phyloP scores from a whole-genome alignment of 2,329 filamentous ascomycete species.

The Talaromyces pinophilus region DNA sequence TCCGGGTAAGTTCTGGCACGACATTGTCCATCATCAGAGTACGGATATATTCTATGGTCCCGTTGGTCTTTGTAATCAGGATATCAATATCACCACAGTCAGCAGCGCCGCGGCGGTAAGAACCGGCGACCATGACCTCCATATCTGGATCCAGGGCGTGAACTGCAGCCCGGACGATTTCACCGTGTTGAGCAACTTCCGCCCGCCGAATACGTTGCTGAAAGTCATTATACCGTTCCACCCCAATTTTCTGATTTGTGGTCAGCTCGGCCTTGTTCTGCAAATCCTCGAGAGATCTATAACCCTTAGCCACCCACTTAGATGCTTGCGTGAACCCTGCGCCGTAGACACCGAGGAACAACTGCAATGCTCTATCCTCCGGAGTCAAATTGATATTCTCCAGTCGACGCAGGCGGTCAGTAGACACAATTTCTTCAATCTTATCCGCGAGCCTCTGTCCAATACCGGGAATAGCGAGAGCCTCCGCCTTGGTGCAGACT shows the following conservation, averaged over 20 bases:
- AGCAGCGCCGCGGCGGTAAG: constrained; percentile 76
- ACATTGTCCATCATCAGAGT: constrained; percentile 64
- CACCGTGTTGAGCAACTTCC: constrained; percentile 72
- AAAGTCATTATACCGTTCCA: constrained; percentile 80
- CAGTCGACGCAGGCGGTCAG: constrained; percentile 68
- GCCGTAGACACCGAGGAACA: constrained; percentile 78
- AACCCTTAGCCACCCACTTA: constrained; percentile 74
- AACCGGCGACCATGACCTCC: constrained; percentile 75
- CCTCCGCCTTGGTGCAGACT: constrained; percentile 70
- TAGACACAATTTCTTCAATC: constrained; percentile 84
- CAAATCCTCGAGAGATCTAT: constrained; percentile 73
- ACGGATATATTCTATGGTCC: constrained; percentile 59
- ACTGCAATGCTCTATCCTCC: constrained; percentile 62
- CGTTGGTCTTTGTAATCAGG: constrained; percentile 71
- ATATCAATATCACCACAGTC: constrained; percentile 82
- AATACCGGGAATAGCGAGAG: constrained; percentile 66
- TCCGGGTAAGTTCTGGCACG: constrained; percentile 60
- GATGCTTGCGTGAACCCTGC: constrained; percentile 70
- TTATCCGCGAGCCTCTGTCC: constrained; percentile 75
- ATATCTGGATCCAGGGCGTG: constrained; percentile 62
- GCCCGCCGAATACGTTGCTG: constrained; percentile 72
- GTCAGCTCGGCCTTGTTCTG: constrained; percentile 62
- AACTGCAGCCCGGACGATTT: constrained; percentile 62
- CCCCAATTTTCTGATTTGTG: constrained; percentile 69
- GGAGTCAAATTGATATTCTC: constrained; percentile 70